A percentile compares a stretch with the other conserved stretches of the same genome.
phyloP scores from a whole-genome alignment of 306 rosid species.

The Alnus rubra region DNA sequence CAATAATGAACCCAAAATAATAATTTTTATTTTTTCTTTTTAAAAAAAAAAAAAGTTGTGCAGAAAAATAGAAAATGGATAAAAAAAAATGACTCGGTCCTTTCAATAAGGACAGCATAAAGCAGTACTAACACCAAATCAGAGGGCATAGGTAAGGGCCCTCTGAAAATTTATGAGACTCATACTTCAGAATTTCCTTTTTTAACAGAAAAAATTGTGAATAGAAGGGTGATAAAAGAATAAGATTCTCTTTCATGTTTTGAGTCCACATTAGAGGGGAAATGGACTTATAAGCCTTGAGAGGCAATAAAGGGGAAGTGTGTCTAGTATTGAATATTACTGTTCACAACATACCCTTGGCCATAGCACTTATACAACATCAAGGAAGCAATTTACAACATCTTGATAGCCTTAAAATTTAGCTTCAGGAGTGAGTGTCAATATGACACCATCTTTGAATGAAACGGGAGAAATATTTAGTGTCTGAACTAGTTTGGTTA shows the following conservation, averaged over 20 bases:
- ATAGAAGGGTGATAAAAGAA: neutral
- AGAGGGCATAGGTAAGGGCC: too few species aligned
- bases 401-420: constrained; percentile 37
- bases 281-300: constrained; percentile 17
- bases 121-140: too few species aligned
- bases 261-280: constrained; percentile 8
- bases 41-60: too few species aligned
- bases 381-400: constrained; percentile 12
- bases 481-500: constrained; percentile 62
- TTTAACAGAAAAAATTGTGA: neutral
- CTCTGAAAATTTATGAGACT: neutral
- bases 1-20: too few species aligned
- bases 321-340: neutral
- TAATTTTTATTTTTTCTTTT: too few species aligned
- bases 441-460: constrained; percentile 67
- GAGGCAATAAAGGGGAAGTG: neutral
- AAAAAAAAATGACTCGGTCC: too few species aligned
- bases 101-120: too few species aligned
- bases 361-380: constrained; percentile 15
- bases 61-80: too few species aligned
- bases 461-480: constrained; percentile 61
- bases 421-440: constrained; percentile 56
- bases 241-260: neutral
- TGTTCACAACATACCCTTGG: neutral
- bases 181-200: neutral